A percentile compares a stretch with the other conserved stretches of the same genome.
phyloP scores from a whole-genome alignment of 2,329 filamentous ascomycete species.

The Aspergillus persii region DNA sequence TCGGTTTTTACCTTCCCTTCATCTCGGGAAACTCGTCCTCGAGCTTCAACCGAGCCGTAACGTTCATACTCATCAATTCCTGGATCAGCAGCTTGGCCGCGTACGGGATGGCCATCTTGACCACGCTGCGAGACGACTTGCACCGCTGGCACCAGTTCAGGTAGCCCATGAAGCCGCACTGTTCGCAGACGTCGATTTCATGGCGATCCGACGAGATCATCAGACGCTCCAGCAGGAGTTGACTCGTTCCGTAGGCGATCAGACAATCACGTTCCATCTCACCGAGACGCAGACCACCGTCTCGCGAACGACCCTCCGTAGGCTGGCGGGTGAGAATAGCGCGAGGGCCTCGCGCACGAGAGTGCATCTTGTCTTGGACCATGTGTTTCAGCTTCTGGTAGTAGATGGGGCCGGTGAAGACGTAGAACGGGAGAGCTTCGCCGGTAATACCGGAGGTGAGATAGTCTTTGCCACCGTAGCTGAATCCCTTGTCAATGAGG shows the following conservation, averaged over 20 bases:
- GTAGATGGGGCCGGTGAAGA: slow-evolving; percentile 98
- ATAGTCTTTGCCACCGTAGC: slow-evolving; percentile 95
- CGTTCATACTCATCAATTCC: slow-evolving; percentile 97
- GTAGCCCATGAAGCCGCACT: slow-evolving; percentile 93
- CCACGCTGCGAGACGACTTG: slow-evolving; percentile 77
- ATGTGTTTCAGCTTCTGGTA: slow-evolving; percentile 99
- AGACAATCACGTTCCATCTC: slow-evolving; percentile 99
- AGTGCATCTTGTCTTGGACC: slow-evolving; percentile 99
- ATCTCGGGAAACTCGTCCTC: slow-evolving; percentile 82
- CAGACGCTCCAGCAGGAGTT: slow-evolving; percentile 84
- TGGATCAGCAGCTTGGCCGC: slow-evolving; percentile 94
- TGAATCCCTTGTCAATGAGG: slow-evolving; percentile 85
- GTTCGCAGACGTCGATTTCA: slow-evolving; percentile 88
- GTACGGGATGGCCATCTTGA: slow-evolving; percentile 95
- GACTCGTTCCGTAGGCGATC: slow-evolving; percentile 93
- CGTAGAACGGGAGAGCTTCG: slow-evolving; percentile 88
- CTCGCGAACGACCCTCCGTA: slow-evolving; percentile 88
- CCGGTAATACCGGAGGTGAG: slow-evolving; percentile 94
- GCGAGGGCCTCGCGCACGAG: slow-evolving; percentile 81
- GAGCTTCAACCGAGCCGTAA: slow-evolving; percentile 85
- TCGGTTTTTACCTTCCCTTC: slow-evolving; percentile 30
- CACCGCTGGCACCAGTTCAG: slow-evolving; percentile 93
- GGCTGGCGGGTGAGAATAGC: slow-evolving; percentile 93
- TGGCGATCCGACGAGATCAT: slow-evolving; percentile 94
- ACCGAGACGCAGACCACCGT: slow-evolving; percentile 87